Percentiles rank a stretch among this genome's conserved stretches.
phyloP scores from a whole-genome alignment of 495 filamentous ascomycete genomes.

The Mycothermus thermophilus region DNA sequence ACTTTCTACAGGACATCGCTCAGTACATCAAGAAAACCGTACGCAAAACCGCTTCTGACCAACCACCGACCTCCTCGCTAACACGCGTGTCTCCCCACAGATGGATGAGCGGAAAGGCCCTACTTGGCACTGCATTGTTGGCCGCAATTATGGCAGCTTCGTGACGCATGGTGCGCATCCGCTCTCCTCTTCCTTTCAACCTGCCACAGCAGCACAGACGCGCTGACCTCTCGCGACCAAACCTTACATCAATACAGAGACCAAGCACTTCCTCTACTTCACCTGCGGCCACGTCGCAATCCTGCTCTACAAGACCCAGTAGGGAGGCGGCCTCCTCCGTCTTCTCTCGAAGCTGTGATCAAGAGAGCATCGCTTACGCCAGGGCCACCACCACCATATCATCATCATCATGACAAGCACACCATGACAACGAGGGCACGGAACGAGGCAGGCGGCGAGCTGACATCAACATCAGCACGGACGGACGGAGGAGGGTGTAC shows the following conservation, averaged over 20 bases:
- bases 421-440: too few relatives aligned
- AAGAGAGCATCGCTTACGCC: too few relatives aligned
- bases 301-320: constrained; percentile 98
- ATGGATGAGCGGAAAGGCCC: constrained; percentile 85
- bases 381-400: too few relatives aligned
- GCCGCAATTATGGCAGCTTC: constrained; percentile 96
- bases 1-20: constrained; percentile 67
- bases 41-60: constrained; percentile 9
- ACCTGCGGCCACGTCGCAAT: constrained; percentile 98
- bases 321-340: constrained; percentile 23
- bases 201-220: background rate
- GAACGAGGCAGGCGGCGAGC: too few relatives aligned
- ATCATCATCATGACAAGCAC: too few relatives aligned
- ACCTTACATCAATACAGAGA: constrained; percentile 60
- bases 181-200: background rate
- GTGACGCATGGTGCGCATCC: constrained; percentile 75
- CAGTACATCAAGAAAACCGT: constrained; percentile 96
- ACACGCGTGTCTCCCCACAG: constrained; percentile 34
- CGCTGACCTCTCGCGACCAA: background rate
- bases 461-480: too few relatives aligned
- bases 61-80: constrained; percentile 7
- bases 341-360: constrained; percentile 16
- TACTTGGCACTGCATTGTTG: constrained; percentile 98
- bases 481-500: too few relatives aligned
- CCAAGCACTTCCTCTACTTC: constrained; percentile 99